Evolutionary conservation across 2,329 filamentous ascomycete species (phyloP), one percentile per base, ranked within the genome.

Genomic region (Byssoonygena ceratinophila): DNA sequence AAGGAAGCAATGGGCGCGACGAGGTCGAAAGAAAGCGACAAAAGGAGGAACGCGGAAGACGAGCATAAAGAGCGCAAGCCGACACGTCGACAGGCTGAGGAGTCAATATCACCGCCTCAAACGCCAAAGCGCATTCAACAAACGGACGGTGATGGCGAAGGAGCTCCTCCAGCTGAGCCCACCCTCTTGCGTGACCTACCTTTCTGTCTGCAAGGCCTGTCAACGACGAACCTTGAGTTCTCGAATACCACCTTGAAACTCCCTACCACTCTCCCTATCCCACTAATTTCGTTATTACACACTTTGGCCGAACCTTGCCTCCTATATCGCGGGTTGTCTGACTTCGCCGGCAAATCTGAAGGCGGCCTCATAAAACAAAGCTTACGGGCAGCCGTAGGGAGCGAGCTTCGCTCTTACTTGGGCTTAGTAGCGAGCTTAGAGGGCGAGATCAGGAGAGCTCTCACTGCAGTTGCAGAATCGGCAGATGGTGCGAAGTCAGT

Each of bases 301-400:
- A 87, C 85, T 0, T 74, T 98, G 18, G 89, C 92, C 1, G 92
- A 98, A 64, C 92, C 92, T 6, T 94, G 91, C 4, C 74, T 98
- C n/a, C 75, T 98, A 7, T 98, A 96, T 65, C 82, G 84, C 55
- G 81, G 81, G 1, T 77, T 98, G 0, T 81, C 88, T 12, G 76
- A 78, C 2, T 98, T 95, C 68, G 84, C 91, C 53, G 85, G 94
- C 55, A 84, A 84, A 3, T 81, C 82, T 1, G 85, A 88, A 46
- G 83, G 85, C 29, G 90, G 91, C 0, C 74, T 98, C n/a, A 78
- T 98, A 4, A 87, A 84, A 7, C 92, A 98, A 69, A 97, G 91
- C 68, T 75, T 98, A 53, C 81, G 90, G 22, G 88, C 91, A 25
- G 91, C 92, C 25, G 83, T 98, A 55, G 81, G 83, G 44, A 78